Evolutionary conservation across 441 rosid genomes (phyloP).

Genomic region (Pelargonium citronellum): DNA sequence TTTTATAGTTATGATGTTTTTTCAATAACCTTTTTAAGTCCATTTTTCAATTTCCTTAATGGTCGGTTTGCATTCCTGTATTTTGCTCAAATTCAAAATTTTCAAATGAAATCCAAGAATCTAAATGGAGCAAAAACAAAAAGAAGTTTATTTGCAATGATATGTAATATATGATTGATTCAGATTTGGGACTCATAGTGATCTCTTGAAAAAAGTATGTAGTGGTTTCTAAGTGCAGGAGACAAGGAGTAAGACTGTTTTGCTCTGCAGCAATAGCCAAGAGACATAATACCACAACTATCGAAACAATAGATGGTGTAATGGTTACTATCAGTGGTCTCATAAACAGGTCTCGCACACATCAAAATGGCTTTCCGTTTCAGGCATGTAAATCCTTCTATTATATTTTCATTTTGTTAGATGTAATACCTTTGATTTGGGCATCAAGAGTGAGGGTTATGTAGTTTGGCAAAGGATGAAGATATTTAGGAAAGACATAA

Average conservation of each 20-base stretch:
- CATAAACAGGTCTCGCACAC: constrained; percentile 29
- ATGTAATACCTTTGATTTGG: not conserved
- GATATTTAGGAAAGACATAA: not conserved
- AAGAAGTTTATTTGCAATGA: too few relatives aligned
- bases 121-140: too few relatives aligned
- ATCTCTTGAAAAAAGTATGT: not conserved
- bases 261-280: constrained; percentile 32
- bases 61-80: too few relatives aligned
- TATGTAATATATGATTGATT: too few relatives aligned
- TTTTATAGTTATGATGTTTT: not conserved
- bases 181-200: too few relatives aligned
- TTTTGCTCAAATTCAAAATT: too few relatives aligned
- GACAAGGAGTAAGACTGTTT: constrained; percentile 32
- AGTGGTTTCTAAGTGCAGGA: constrained; percentile 20
- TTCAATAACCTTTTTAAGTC: not conserved
- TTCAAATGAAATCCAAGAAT: too few relatives aligned
- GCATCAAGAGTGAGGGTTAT: too few relatives aligned
- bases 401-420: not conserved
- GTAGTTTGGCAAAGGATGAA: too few relatives aligned
- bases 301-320: constrained; percentile 43
- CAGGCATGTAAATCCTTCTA: constrained; percentile 20
- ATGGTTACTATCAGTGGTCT: constrained; percentile 29
- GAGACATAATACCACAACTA: constrained; percentile 32
- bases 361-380: constrained; percentile 33
- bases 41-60: too few relatives aligned